Conservation (phyloP, 345 rosid genomes). For the Eucalyptus sp. region DNA sequence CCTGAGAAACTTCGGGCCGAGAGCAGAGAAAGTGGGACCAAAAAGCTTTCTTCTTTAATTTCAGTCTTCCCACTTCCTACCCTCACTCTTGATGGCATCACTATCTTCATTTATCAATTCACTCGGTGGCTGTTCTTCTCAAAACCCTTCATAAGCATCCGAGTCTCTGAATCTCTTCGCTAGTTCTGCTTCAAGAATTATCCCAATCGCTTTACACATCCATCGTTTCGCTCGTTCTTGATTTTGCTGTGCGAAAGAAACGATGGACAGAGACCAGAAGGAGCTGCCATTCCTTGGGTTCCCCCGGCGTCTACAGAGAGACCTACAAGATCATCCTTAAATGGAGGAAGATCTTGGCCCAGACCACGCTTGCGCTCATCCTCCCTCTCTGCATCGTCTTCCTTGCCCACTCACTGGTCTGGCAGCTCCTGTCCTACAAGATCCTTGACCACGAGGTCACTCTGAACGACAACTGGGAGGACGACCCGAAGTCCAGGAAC, state of each 20-base stretch:
- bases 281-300: conserved; percentile 31
- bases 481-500: not conserved
- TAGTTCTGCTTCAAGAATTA: not conserved
- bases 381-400: conserved; percentile 32
- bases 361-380: conserved; percentile 21
- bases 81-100: too few species aligned
- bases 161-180: not conserved
- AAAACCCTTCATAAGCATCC: not conserved
- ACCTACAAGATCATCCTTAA: conserved; percentile 23
- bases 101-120: too few species aligned
- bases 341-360: conserved; percentile 31
- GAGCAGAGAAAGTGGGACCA: too few species aligned
- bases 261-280: conserved; percentile 33
- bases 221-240: not conserved
- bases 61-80: too few species aligned
- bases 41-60: too few species aligned
- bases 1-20: too few species aligned
- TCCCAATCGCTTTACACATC: not conserved
- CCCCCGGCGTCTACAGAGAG: conserved; percentile 12
- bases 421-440: conserved; percentile 12
- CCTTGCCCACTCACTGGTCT: conserved; percentile 8
- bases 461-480: not conserved
- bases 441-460: not conserved
- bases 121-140: too few species aligned
- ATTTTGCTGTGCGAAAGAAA: not conserved